A percentile compares a stretch with the other conserved stretches of the same genome.
phyloP scores from a whole-genome alignment of 2,329 filamentous ascomycete species.

The Verticillium dahliae region DNA sequence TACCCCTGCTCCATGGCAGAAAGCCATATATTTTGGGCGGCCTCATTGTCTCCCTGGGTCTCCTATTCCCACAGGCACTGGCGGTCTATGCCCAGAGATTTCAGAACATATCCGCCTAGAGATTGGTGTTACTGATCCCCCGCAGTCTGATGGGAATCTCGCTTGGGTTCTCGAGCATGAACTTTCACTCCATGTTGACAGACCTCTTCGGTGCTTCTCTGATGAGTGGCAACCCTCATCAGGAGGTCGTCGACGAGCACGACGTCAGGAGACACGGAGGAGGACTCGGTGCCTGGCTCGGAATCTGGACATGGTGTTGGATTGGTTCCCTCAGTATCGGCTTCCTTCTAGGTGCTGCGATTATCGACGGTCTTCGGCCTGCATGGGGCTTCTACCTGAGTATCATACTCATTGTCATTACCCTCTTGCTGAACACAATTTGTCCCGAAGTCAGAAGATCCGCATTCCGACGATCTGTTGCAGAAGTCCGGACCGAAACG shows the following conservation, averaged over 20 bases:
- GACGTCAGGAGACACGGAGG: constrained; percentile 70
- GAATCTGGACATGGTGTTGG: constrained; percentile 72
- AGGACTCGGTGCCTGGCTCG: constrained; percentile 74
- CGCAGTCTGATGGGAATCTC: constrained; percentile 60
- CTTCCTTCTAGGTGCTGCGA: constrained; percentile 63
- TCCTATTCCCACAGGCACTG: constrained; percentile 71
- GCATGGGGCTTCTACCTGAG: constrained; percentile 73
- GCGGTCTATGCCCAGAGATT: constrained; percentile 51
- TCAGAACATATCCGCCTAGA: constrained; percentile 49
- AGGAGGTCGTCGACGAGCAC: constrained; percentile 60
- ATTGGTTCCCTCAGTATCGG: constrained; percentile 66
- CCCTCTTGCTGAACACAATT: constrained; percentile 63
- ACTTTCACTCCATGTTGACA: constrained; percentile 63
- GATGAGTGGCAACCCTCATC: constrained; percentile 65
- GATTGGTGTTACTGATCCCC: constrained; percentile 54
- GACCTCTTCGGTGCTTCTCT: constrained; percentile 73
- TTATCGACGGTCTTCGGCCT: constrained; percentile 59
- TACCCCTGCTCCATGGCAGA: constrained; percentile 68
- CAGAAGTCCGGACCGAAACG: constrained; percentile 51
- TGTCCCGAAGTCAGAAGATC: constrained; percentile 67
- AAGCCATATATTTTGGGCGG: constrained; percentile 70
- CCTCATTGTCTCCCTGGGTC: constrained; percentile 61
- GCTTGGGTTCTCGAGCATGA: constrained; percentile 72
- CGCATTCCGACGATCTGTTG: constrained; percentile 60
- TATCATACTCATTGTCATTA: constrained; percentile 58